These are phyloP conservation scores for Oleoguttula mirabilis DNA, from an alignment of 495 filamentous ascomycete genomes.

Conservation along the genomic window DNA sequence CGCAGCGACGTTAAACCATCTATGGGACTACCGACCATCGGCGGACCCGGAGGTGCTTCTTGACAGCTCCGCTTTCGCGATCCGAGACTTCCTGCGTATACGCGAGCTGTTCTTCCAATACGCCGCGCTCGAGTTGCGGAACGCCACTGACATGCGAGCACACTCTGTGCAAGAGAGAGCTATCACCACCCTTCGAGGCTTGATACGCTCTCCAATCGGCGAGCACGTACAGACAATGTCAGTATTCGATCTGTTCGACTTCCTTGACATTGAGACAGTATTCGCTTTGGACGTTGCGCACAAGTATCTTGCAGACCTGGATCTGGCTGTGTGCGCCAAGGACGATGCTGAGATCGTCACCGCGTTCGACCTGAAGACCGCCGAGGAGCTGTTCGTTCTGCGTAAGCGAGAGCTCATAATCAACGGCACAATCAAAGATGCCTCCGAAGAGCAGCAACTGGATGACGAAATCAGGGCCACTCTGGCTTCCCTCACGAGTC, in stretches of 20 bases:
- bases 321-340: constrained; percentile 43
- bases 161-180: constrained; percentile 67
- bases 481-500: constrained; percentile 40
- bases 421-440: constrained; percentile 37
- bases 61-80: constrained; percentile 47
- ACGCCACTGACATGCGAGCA: constrained; percentile 53
- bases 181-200: constrained; percentile 66
- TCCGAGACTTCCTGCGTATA: constrained; percentile 60
- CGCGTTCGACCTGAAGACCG: constrained; percentile 47
- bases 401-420: constrained; percentile 42
- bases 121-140: constrained; percentile 67
- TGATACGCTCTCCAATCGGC: constrained; percentile 49
- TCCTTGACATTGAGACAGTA: constrained; percentile 58
- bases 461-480: constrained; percentile 48
- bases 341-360: constrained; percentile 22
- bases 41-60: constrained; percentile 50
- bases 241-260: constrained; percentile 89
- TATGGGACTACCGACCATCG: constrained; percentile 55
- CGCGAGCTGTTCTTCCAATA: constrained; percentile 71
- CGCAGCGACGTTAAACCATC: constrained; percentile 47
- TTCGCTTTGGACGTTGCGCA: constrained; percentile 39
- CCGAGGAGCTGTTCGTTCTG: constrained; percentile 50
- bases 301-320: constrained; percentile 46
- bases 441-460: constrained; percentile 45
- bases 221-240: constrained; percentile 52